Evolutionary conservation across 2,329 filamentous ascomycete genomes (phyloP), one percentile per base, ranked within the genome.

Genomic region (Botrytis fabae): DNA sequence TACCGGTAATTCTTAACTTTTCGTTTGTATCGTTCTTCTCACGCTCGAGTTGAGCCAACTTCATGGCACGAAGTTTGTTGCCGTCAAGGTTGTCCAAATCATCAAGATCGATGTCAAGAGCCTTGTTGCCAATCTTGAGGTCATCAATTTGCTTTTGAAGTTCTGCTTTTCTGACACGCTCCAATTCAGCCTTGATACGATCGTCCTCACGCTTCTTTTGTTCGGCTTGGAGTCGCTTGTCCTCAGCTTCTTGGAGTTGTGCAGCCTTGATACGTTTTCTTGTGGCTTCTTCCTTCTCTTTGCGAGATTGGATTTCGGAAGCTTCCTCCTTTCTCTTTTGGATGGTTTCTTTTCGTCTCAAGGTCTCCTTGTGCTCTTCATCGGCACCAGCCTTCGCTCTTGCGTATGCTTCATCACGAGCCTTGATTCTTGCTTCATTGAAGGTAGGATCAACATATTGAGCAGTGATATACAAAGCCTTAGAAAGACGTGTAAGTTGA

Each of bases 11-110:
- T 79, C 94, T 92, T 70, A 98, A 89, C 82, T 93, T 94, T 84
- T 98, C 94, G 76, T 93, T 93, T 78, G 98, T 91, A 81, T 96
- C 94, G 80, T 95, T 97, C 91, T 98, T 99, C 87, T 98, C 96
- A 79, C 95, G 95, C 85, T 98, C 96, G 18, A 99, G 89, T 83
- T 97, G 95, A 75, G 93, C 92, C 73, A 99, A 89, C 87, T 98
- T 98, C 85, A 99, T 92, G 78, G 93, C 92, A 82, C 96, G 95
- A 78, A 99, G 93, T 76, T 92, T 91, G 83, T 94, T 94, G 82
- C 91, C 93, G 83, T 98, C 95, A 73, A 98, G 88, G 77, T 93
- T 93, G 75, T 96, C 92, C 72, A 98, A 86, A 79, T 98, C 90
- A 73, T 92, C 91, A 73, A 93, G 84, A 78, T 94, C 94, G 75